phyloP scores from a whole-genome alignment of 495 filamentous ascomycete species.

The Xeromyces bisporus region DNA sequence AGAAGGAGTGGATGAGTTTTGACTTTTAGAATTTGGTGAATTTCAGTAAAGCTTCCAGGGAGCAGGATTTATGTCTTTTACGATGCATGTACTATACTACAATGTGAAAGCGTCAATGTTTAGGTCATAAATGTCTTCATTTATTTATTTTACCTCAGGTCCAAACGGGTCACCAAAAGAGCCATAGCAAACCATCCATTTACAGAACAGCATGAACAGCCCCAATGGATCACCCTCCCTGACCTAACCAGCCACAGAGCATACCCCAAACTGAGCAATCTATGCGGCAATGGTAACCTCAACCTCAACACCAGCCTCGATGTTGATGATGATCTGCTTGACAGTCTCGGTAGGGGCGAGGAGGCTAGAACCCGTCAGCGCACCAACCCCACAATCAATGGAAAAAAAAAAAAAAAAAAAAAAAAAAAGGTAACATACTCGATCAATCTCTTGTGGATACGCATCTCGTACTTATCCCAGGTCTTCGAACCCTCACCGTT shows the following conservation, averaged over 20 bases:
- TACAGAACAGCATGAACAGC: slow-evolving; percentile 3
- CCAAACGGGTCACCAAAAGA: slow-evolving; percentile 9
- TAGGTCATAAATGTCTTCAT: no score
- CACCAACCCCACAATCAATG: no score
- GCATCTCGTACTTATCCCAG: slow-evolving; percentile 98
- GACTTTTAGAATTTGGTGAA: no score
- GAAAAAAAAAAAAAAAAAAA: no score
- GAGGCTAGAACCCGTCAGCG: slow-evolving; percentile 55
- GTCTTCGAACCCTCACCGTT: slow-evolving; percentile 99
- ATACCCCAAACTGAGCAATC: slow-evolving; percentile 16
- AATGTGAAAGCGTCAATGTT: no score
- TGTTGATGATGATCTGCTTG: slow-evolving; percentile 99
- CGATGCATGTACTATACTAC: no score
- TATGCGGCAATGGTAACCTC: slow-evolving; percentile 99
- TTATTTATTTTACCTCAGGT: slow-evolving; percentile 22
- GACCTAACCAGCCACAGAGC: slow-evolving; percentile 7
- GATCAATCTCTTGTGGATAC: slow-evolving; percentile 97
- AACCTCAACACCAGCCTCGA: slow-evolving; percentile 99
- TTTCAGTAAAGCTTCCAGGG: no score
- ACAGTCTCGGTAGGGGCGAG: slow-evolving; percentile 97
- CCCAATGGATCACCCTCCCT: slow-evolving; percentile 9
- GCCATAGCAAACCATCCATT: slow-evolving; percentile 7
- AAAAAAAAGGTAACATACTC: slow-evolving; percentile 41
- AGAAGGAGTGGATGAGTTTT: slow-evolving; percentile 55
- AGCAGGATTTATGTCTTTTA: no score